phyloP scores from a whole-genome alignment of 1,284 basidiomycete genomes.

The Polyporus tsugae region DNA sequence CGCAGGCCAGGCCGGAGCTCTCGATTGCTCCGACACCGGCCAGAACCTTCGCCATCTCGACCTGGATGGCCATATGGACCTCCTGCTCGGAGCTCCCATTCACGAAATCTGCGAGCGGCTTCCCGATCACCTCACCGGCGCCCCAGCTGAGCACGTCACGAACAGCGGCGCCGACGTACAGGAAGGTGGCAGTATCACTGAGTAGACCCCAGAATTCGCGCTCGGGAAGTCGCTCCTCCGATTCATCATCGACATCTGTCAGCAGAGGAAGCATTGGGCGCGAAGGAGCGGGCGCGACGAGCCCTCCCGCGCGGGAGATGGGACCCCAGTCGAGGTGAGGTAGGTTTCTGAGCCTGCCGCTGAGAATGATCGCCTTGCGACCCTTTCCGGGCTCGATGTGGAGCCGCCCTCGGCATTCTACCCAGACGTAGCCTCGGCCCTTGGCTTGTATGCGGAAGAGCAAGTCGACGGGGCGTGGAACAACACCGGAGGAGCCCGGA shows the following conservation, averaged over 20 bases:
- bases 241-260: slow-evolving; percentile 20
- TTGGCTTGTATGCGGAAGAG: slow-evolving; percentile 81
- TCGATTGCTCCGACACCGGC: slow-evolving; percentile 34
- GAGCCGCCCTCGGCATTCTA: slow-evolving; percentile 86
- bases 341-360: slow-evolving; percentile 77
- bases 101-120: slow-evolving; percentile 63
- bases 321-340: slow-evolving; percentile 68
- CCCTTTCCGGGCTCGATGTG: slow-evolving; percentile 92
- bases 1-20: slow-evolving; percentile 40
- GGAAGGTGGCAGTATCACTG: slow-evolving; percentile 56
- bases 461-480: slow-evolving; percentile 67
- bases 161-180: slow-evolving; percentile 59
- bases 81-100: slow-evolving; percentile 35
- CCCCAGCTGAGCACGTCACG: slow-evolving; percentile 71
- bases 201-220: slow-evolving; percentile 70
- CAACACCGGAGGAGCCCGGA: slow-evolving; percentile 28
- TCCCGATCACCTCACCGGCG: slow-evolving; percentile 74
- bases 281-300: slow-evolving; percentile 37
- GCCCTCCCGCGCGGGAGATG: slow-evolving; percentile 57
- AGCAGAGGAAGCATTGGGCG: slow-evolving; percentile 4
- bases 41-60: slow-evolving; percentile 34
- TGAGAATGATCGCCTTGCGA: slow-evolving; percentile 87
- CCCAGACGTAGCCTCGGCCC: slow-evolving; percentile 78
- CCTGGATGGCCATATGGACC: slow-evolving; percentile 33
- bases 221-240: slow-evolving; percentile 32